phyloP scores from a whole-genome alignment of 108 stramenopile species.

The Conticribra guillardii region DNA sequence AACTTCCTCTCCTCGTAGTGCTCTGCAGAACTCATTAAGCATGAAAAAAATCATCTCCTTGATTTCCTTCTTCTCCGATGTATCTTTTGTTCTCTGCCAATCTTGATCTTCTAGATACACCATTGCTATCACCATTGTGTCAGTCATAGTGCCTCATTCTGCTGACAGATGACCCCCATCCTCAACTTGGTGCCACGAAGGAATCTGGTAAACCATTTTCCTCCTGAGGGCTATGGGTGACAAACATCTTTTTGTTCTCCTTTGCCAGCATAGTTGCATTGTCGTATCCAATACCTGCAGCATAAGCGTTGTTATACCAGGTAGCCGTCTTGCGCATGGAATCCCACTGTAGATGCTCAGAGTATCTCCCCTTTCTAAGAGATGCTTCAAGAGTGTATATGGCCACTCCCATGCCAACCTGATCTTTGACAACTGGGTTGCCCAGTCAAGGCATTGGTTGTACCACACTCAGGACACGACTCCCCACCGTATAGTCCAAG shows the following conservation, averaged over 20 bases:
- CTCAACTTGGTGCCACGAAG: background rate
- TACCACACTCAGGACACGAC: background rate
- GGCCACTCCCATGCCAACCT: background rate
- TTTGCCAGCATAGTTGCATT: background rate
- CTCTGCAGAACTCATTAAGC: no score
- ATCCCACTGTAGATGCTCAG: background rate
- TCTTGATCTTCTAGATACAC: background rate
- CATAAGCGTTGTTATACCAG: background rate
- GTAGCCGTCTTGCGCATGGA: background rate
- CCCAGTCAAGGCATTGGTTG: background rate
- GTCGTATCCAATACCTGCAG: background rate
- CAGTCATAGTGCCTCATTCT: slow-evolving; percentile 3
- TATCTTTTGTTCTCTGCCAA: background rate
- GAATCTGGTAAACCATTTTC: background rate
- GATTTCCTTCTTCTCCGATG: no score
- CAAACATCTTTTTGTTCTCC: background rate
- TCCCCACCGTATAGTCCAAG: no score
- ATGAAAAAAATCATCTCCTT: no score
- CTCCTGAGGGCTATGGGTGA: background rate
- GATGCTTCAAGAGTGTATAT: background rate
- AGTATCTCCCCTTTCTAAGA: background rate
- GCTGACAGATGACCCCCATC: background rate
- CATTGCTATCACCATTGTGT: no score
- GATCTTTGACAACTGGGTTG: background rate
- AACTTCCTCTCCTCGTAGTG: no score